Conservation (phyloP, 2,329 filamentous ascomycete genomes). For the Rutstroemia sp. region DNA sequence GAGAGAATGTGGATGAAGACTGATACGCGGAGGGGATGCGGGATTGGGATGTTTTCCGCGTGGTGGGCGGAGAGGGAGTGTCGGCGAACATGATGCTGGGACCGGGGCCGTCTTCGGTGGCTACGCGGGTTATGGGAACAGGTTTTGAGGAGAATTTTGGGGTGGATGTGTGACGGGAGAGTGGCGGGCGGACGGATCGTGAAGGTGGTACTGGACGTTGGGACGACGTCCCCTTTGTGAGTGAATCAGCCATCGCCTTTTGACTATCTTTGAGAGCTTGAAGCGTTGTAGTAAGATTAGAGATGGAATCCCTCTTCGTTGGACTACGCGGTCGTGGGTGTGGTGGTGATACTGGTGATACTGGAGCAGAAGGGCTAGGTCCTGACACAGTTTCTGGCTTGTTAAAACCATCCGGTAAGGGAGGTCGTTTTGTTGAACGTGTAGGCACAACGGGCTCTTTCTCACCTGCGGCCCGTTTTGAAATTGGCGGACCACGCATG, state of each 20-base stretch:
- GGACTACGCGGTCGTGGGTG: slow-evolving; percentile 6
- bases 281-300: slow-evolving; percentile 14
- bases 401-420: not conserved
- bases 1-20: slow-evolving; percentile 32
- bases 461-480: slow-evolving; percentile 29
- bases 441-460: slow-evolving; percentile 22
- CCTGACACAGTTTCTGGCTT: not conserved
- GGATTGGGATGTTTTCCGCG: slow-evolving; percentile 27
- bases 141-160: slow-evolving; percentile 26
- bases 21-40: slow-evolving; percentile 20
- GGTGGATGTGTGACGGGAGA: slow-evolving; percentile 31
- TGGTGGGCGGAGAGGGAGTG: slow-evolving; percentile 19
- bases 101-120: slow-evolving; percentile 55
- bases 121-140: slow-evolving; percentile 34
- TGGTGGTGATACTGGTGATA: slow-evolving; percentile 6
- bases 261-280: slow-evolving; percentile 59
- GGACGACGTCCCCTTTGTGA: slow-evolving; percentile 16
- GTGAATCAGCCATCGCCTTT: slow-evolving; percentile 63
- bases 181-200: slow-evolving; percentile 38
- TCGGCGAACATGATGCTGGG: slow-evolving; percentile 60
- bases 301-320: slow-evolving; percentile 11
- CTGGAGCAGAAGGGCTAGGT: not conserved
- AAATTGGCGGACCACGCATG: slow-evolving; percentile 26
- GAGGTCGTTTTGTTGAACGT: slow-evolving; percentile 11
- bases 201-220: slow-evolving; percentile 41